These are phyloP conservation scores for Vachellia pachyceras DNA, from an alignment of 306 rosid genomes.

Conservation along the genomic window DNA sequence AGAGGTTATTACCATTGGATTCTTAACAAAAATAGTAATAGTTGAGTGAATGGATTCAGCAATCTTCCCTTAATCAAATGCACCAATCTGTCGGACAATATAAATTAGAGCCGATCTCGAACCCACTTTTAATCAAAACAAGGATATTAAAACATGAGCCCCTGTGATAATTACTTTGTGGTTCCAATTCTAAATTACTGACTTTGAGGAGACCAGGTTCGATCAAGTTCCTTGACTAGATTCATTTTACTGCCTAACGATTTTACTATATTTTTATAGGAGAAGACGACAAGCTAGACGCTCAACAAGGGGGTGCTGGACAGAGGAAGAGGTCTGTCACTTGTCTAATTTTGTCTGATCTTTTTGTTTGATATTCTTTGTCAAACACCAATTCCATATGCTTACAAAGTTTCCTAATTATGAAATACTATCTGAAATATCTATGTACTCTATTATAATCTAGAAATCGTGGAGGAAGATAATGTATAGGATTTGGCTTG, in stretches of 20 bases:
- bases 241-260: background rate
- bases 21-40: background rate
- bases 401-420: background rate
- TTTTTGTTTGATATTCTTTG: background rate
- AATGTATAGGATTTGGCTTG: background rate
- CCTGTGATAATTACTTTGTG: background rate
- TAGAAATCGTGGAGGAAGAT: background rate
- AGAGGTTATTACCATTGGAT: background rate
- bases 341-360: slow-evolving; percentile 17
- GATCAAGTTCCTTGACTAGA: background rate
- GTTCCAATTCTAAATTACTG: background rate
- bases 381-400: background rate
- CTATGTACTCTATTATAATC: no score
- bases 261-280: slow-evolving; percentile 37
- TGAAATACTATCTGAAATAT: background rate
- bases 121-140: background rate
- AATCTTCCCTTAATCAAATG: background rate
- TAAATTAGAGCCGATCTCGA: background rate
- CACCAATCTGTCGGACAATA: background rate
- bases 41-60: background rate
- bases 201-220: background rate
- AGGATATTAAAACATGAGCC: background rate
- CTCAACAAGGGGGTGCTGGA: slow-evolving; percentile 52
- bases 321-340: slow-evolving; percentile 57
- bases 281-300: slow-evolving; percentile 35